Conservation (phyloP, 805 yeast species). For the Danielozyma ontarioensis region DNA sequence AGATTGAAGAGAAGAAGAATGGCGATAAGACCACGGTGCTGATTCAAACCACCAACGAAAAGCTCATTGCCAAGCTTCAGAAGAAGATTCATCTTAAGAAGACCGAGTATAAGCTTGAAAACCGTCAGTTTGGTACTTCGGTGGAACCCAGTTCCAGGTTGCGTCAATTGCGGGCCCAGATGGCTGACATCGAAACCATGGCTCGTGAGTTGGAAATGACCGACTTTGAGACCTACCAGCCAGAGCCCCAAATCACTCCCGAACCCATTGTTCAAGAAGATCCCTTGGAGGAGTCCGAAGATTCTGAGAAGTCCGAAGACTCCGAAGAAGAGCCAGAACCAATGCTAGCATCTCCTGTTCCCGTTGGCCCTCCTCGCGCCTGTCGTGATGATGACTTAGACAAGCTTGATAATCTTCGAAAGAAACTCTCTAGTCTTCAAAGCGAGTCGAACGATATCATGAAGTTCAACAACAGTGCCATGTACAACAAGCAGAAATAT, state of each 20-base stretch:
- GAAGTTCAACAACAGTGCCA: conserved; percentile 58
- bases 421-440: conserved; percentile 57
- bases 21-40: conserved; percentile 33
- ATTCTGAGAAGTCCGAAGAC: conserved; percentile 12
- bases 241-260: conserved; percentile 5
- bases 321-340: conserved; percentile 7
- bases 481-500: conserved; percentile 53
- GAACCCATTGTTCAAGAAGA: conserved; percentile 15
- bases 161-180: conserved; percentile 69
- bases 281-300: conserved; percentile 12
- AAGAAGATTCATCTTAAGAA: conserved; percentile 42
- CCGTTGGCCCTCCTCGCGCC: conserved; percentile 33
- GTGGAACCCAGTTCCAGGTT: conserved; percentile 76
- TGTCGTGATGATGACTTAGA: conserved; percentile 47
- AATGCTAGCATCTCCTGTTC: conserved; percentile 14
- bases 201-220: conserved; percentile 85
- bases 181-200: conserved; percentile 80
- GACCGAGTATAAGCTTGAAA: conserved; percentile 43
- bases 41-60: conserved; percentile 27
- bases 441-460: conserved; percentile 72
- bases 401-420: conserved; percentile 50
- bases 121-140: conserved; percentile 42
- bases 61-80: conserved; percentile 37
- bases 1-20: conserved; percentile 25
- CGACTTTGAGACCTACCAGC: conserved; percentile 52